phyloP scores from a whole-genome alignment of 2,329 filamentous ascomycete species.

The Neonectria punicea region DNA sequence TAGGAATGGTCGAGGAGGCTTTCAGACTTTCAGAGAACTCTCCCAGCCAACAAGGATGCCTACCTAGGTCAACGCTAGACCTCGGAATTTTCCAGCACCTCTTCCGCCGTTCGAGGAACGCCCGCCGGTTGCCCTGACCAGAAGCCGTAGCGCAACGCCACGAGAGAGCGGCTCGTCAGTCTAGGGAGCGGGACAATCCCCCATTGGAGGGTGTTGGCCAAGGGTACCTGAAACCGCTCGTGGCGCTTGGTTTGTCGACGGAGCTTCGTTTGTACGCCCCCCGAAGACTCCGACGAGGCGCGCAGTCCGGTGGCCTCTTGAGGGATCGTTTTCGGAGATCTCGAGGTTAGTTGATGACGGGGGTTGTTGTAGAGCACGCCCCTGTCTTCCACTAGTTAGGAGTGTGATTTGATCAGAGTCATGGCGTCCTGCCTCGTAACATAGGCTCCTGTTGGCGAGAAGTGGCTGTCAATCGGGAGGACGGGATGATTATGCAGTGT shows the following conservation, averaged over 20 bases:
- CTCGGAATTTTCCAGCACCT: conserved; percentile 23
- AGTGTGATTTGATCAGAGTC: not conserved
- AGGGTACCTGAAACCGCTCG: conserved; percentile 42
- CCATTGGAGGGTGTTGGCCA: conserved; percentile 33
- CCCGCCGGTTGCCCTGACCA: conserved; percentile 21
- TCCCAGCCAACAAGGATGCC: conserved; percentile 5
- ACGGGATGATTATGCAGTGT: not conserved
- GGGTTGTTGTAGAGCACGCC: not conserved
- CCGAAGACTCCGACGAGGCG: conserved; percentile 3
- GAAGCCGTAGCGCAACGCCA: conserved; percentile 33
- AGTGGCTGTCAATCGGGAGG: not conserved
- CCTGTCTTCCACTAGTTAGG: not conserved
- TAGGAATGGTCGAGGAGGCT: not conserved
- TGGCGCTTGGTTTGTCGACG: conserved; percentile 37
- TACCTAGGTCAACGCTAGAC: conserved; percentile 17
- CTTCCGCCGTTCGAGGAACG: conserved; percentile 22
- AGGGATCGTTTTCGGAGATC: not conserved
- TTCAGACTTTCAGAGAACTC: not conserved
- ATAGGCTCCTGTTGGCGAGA: not conserved
- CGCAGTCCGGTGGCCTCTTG: conserved; percentile 14
- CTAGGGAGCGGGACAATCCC: conserved; percentile 35
- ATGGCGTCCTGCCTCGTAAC: not conserved
- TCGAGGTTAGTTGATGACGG: not conserved
- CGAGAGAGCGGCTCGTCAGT: conserved; percentile 28
- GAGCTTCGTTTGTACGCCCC: conserved; percentile 7